Evolutionary conservation across 106 monocot genomes (phyloP).

Genomic region (Xerophyta viscosa): DNA sequence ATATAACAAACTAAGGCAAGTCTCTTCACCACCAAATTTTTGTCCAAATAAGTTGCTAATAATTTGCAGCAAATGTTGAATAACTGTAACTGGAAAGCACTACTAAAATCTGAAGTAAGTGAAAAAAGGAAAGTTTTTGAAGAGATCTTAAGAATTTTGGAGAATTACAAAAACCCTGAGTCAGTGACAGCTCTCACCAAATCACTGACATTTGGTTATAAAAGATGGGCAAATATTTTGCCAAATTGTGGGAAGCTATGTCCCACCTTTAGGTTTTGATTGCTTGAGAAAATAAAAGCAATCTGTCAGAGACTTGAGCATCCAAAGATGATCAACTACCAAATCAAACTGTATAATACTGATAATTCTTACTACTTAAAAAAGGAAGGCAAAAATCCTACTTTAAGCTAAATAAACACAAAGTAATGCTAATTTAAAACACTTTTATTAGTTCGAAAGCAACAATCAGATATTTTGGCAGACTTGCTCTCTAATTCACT

Average conservation of each 20-base stretch:
- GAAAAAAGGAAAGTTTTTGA: too few relatives aligned
- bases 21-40: too few relatives aligned
- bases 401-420: constrained; percentile 1
- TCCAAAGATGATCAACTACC: not conserved
- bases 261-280: not conserved
- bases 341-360: not conserved
- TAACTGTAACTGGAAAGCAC: too few relatives aligned
- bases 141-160: too few relatives aligned
- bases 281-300: constrained; percentile 3
- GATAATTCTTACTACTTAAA: not conserved
- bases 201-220: constrained; percentile 3
- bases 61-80: too few relatives aligned
- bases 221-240: not conserved
- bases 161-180: too few relatives aligned
- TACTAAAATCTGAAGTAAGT: too few relatives aligned
- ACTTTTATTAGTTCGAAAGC: not conserved
- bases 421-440: not conserved
- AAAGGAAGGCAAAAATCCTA: too few relatives aligned
- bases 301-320: constrained; percentile 4
- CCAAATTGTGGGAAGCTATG: not conserved
- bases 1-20: too few relatives aligned
- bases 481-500: too few relatives aligned
- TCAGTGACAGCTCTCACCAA: not conserved
- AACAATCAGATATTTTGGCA: not conserved
- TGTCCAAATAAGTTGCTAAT: too few relatives aligned